Percentiles rank a stretch among this genome's conserved stretches.
phyloP scores from a whole-genome alignment of 768 basidiomycete species.

The Rubroboletus satanas region DNA sequence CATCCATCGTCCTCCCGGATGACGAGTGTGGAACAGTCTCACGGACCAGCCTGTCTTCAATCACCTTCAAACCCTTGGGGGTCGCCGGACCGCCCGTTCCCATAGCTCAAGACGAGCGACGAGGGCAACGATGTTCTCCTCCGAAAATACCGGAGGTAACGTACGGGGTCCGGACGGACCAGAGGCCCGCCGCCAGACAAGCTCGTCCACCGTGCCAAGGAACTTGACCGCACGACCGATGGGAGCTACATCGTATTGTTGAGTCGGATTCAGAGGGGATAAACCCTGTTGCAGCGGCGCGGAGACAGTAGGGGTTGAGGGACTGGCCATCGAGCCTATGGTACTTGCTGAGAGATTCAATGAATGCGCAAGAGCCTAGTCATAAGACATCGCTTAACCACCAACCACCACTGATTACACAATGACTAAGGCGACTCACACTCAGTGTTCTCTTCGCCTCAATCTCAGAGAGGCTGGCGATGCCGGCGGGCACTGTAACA shows the following conservation, averaged over 20 bases:
- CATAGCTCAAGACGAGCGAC: conserved; percentile 26
- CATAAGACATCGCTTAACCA: background rate
- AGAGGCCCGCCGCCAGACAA: conserved; percentile 26
- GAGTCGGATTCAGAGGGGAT: background rate
- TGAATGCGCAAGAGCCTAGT: conserved; percentile 10
- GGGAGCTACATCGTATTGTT: conserved; percentile 18
- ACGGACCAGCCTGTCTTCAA: background rate
- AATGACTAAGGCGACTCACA: conserved; percentile 12
- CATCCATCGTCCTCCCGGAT: background rate
- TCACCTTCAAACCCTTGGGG: conserved; percentile 13
- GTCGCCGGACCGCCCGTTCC: conserved; percentile 26
- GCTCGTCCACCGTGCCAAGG: conserved; percentile 24
- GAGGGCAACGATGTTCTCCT: conserved; percentile 24
- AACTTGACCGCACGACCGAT: conserved; percentile 25
- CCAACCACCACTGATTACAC: background rate
- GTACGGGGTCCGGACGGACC: conserved; percentile 5
- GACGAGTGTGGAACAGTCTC: background rate
- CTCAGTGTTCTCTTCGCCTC: conserved; percentile 20
- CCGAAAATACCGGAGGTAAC: conserved; percentile 19
- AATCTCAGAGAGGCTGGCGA: conserved; percentile 19
- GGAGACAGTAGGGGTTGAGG: background rate
- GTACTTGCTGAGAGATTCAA: conserved; percentile 11
- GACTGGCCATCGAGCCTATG: background rate
- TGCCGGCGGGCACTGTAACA: conserved; percentile 7
- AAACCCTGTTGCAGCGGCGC: background rate